Base-by-base conservation (phyloP, 202 grass and related monocot genomes). In the Panicum virgatum region DNA sequence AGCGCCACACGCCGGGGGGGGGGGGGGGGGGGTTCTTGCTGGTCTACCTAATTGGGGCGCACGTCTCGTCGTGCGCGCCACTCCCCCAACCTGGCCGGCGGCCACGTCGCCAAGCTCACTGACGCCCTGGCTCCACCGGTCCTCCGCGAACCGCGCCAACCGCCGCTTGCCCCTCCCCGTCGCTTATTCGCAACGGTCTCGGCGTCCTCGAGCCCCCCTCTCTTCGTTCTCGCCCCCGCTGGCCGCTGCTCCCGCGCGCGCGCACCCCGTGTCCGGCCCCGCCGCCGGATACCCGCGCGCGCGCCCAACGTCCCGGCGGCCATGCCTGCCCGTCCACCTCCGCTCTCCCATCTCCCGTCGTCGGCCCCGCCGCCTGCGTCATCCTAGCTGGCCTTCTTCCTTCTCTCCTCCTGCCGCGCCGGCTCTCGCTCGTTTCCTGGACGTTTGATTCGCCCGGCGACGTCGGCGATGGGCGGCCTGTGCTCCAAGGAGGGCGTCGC, bases 401-500 rank as follows among this genome's bases (percentile, higher is more conserved):
- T 12, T 38, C 38, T 12, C n/a, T n/a, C n/a, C 4, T 54, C 23
- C 46, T 42, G n/a, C 14, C 14, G 80, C 42, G n/a, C n/a, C n/a
- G 20, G 1, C 63, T 18, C n/a, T 22, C 16, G 3, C n/a, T 22
- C 16, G 3, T 12, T 69, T 5, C 18, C 42, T 12, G 53, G 72
- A 20, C 16, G 16, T 20, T 30, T 44, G 15, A 16, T 50, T 18
- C 47, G 15, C 27, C 42, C 3, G 7, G 9, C 39, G 67, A 16
- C 29, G 53, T 73, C 40, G 13, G 44, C 19, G 43, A 89, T 94
- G 92, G 92, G 88, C 77, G 66, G 86, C 72, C 72, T 94, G 32
- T 94, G 92, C 86, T 94, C 92, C 67, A 89, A 74, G 88, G 83
- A 89, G 43, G 43, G 47, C 39, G 83, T 89, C 52, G 19, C 52